phyloP scores from a whole-genome alignment of 1,139 yeast species.

The Hemisphaericaspora subhashii region DNA sequence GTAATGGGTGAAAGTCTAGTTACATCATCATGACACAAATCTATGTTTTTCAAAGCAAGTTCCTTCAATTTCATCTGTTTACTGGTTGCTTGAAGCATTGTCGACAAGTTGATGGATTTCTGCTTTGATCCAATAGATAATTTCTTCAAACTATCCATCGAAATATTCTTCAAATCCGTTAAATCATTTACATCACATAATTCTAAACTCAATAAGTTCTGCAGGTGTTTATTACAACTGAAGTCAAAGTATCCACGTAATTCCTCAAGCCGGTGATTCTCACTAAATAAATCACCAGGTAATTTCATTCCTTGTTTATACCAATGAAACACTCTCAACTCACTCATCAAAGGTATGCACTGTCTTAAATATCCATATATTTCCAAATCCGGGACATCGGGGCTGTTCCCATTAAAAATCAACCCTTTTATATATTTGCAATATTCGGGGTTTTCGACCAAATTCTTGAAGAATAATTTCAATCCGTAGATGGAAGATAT shows the following conservation, averaged over 20 bases:
- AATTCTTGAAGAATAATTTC: slow-evolving; percentile 21
- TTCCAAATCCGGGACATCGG: slow-evolving; percentile 30
- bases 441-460: slow-evolving; percentile 14
- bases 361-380: slow-evolving; percentile 17
- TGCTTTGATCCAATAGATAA: not conserved
- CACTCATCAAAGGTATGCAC: slow-evolving; percentile 21
- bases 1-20: not conserved
- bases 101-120: not conserved
- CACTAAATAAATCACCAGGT: not conserved
- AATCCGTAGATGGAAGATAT: slow-evolving; percentile 22
- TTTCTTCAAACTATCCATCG: not conserved
- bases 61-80: slow-evolving; percentile 2
- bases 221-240: slow-evolving; percentile 13
- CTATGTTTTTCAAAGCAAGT: slow-evolving; percentile 10
- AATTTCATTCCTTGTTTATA: not conserved
- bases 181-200: not conserved
- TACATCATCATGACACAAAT: slow-evolving; percentile 5
- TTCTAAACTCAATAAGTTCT: not conserved
- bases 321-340: slow-evolving; percentile 26
- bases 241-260: slow-evolving; percentile 24
- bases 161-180: not conserved
- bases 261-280: slow-evolving; percentile 3
- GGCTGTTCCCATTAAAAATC: slow-evolving; percentile 19
- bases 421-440: slow-evolving; percentile 19
- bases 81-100: not conserved